A percentile compares a stretch with the other conserved stretches of the same genome.
Evolutionary conservation across 495 filamentous ascomycete genomes (phyloP).

Genomic region (Physcia stellaris): DNA sequence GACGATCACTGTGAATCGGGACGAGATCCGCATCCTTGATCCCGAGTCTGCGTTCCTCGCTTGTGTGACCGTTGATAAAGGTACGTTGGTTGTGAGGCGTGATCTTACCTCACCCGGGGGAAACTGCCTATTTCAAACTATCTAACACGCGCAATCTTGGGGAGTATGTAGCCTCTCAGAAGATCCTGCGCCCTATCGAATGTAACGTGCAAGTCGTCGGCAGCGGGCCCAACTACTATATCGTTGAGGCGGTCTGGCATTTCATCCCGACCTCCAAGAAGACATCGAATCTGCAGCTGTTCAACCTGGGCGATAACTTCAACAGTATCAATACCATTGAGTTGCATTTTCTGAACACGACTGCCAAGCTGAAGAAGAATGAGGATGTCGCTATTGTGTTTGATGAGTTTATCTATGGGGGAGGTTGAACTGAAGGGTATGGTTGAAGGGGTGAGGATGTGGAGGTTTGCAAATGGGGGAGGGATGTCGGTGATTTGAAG

Average conservation of each 20-base stretch:
- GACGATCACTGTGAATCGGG: background rate
- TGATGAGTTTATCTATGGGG: slow-evolving; percentile 3
- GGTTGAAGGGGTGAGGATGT: no score
- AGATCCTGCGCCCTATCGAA: background rate
- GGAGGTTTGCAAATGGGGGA: no score
- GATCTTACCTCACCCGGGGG: background rate
- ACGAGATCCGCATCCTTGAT: slow-evolving; percentile 2
- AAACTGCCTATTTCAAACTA: background rate
- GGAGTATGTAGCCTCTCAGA: background rate
- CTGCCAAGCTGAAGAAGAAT: slow-evolving; percentile 1
- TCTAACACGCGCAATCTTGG: no score
- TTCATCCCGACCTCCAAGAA: background rate
- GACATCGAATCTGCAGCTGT: background rate
- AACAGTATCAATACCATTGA: slow-evolving; percentile 4
- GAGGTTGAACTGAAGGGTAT: background rate
- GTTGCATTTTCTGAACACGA: slow-evolving; percentile 1
- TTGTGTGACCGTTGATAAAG: background rate
- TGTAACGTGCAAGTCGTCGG: slow-evolving; percentile 2
- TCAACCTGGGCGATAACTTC: slow-evolving; percentile 2
- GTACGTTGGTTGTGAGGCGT: background rate
- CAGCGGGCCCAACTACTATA: slow-evolving; percentile 2
- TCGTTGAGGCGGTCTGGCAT: slow-evolving; percentile 2
- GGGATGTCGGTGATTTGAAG: no score
- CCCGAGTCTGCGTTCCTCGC: slow-evolving; percentile 1
- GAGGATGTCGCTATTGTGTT: slow-evolving; percentile 1